phyloP scores from a whole-genome alignment of 306 rosid species.

The Dryas octopetala region DNA sequence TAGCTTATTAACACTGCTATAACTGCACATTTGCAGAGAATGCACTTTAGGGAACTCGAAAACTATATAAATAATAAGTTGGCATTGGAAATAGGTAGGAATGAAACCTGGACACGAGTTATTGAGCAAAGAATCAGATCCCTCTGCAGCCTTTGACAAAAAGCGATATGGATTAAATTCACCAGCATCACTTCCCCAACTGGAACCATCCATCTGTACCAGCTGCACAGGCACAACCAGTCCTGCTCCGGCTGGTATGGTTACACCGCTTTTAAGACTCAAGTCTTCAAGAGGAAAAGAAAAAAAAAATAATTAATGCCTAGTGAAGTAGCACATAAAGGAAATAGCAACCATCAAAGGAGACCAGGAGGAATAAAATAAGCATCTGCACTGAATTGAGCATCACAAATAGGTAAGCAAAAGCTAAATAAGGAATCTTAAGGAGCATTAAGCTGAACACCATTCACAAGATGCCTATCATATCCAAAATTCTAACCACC shows the following conservation, averaged over 20 bases:
- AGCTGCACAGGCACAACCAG: conserved; percentile 68
- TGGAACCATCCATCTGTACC: conserved; percentile 63
- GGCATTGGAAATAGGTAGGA: conserved; percentile 13
- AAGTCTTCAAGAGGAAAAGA: conserved; percentile 44
- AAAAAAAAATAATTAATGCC: conserved; percentile 28
- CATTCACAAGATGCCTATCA: too few relatives aligned
- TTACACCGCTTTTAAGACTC: conserved; percentile 54
- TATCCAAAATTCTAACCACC: neutral
- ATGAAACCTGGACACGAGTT: conserved; percentile 33
- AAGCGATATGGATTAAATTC: conserved; percentile 75
- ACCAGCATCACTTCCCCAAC: conserved; percentile 71
- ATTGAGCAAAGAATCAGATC: conserved; percentile 35
- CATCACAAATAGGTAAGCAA: neutral
- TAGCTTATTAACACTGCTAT: neutral
- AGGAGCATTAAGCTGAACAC: neutral
- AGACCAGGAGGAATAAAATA: neutral
- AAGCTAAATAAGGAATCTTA: neutral
- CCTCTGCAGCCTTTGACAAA: conserved; percentile 42
- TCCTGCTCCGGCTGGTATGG: conserved; percentile 68
- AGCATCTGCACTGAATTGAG: neutral
- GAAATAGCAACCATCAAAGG: conserved; percentile 8
- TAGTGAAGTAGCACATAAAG: neutral
- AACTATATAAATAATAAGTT: neutral
- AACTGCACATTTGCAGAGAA: neutral
- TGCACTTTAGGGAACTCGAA: neutral